Evolutionary conservation across 345 rosid species (phyloP).

Genomic region (Lepidium aucheri): DNA sequence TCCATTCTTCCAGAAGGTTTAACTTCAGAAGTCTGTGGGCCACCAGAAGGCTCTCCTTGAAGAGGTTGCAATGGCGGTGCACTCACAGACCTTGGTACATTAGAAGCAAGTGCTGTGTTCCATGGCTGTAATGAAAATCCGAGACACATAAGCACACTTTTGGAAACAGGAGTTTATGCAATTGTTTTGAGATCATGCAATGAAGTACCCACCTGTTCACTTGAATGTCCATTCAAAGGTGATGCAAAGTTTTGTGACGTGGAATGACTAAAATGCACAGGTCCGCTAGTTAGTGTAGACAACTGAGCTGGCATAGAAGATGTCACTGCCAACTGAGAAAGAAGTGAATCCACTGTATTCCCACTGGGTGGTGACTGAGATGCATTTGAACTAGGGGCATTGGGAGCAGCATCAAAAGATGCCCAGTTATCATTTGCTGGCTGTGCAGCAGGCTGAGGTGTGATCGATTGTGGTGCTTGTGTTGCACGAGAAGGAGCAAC

Average conservation of each 20-base stretch:
- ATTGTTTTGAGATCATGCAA: neutral
- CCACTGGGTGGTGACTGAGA: slow-evolving; percentile 48
- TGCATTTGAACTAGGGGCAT: slow-evolving; percentile 24
- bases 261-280: slow-evolving; percentile 34
- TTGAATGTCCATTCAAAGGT: slow-evolving; percentile 36
- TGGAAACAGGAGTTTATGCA: neutral
- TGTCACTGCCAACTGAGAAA: slow-evolving; percentile 58
- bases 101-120: slow-evolving; percentile 37
- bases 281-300: slow-evolving; percentile 32
- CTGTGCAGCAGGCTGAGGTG: slow-evolving; percentile 34
- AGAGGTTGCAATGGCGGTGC: slow-evolving; percentile 41
- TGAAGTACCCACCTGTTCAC: slow-evolving; percentile 47
- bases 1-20: slow-evolving; percentile 56
- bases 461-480: slow-evolving; percentile 35
- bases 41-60: slow-evolving; percentile 26
- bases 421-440: slow-evolving; percentile 34
- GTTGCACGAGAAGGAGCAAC: slow-evolving; percentile 30
- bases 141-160: neutral
- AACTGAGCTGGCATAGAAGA: slow-evolving; percentile 43
- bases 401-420: slow-evolving; percentile 14
- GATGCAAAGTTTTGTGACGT: slow-evolving; percentile 37
- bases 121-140: slow-evolving; percentile 40
- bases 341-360: slow-evolving; percentile 66
- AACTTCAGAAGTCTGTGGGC: slow-evolving; percentile 39
- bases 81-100: slow-evolving; percentile 34